Evolutionary conservation across 352 stramenopile species (phyloP), one percentile per base, ranked within the genome.

Genomic region (Pythium aquatile): DNA sequence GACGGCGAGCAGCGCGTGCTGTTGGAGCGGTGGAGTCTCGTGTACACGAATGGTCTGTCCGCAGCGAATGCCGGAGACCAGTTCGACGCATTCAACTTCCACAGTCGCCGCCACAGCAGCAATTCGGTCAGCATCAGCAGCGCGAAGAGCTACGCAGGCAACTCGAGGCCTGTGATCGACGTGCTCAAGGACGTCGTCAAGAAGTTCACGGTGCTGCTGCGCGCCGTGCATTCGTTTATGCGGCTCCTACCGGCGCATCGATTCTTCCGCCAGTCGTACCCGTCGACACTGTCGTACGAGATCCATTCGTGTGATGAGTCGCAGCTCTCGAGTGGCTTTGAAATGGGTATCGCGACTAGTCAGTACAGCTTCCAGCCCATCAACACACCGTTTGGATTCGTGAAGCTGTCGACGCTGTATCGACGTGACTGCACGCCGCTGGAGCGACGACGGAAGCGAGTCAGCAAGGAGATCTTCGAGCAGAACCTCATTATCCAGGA

Each of bases 401-500:
- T 95, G 32, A 91, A 90, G 68, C 67, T 94, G 0, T 63, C 73
- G 3, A 74, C 80, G 1, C 56, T 90, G 5, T 95, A 95, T 66
- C 83, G 85, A 44, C 73, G 73, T 7, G 75, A 91, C 49, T 88
- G 76, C 42, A 75, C 85, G 26, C 66, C 73, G 17, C 71, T 88
- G 10, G 78, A 68, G 20, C 66, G 78, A 40, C 60, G 58, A 54
- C 72, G 78, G 16, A 76, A 80, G 20, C 56, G 61, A 17, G 61
- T 62, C 26, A 66, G 39, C 33, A 69, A 82, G 7, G 67, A 76
- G 42, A 79, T 91, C 35, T 88, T 93, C 44, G 74, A 91, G 35
- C 74, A 89, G 46, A 87, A 93, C 51, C 85, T 78, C 39, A 93
- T 95, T 62, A 95, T 95, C 55, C 83, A 93, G 44, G 85, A 95